These are phyloP conservation scores for Astrothelium macrocarpum DNA, from an alignment of 495 filamentous ascomycete species.

Conservation along the genomic window DNA sequence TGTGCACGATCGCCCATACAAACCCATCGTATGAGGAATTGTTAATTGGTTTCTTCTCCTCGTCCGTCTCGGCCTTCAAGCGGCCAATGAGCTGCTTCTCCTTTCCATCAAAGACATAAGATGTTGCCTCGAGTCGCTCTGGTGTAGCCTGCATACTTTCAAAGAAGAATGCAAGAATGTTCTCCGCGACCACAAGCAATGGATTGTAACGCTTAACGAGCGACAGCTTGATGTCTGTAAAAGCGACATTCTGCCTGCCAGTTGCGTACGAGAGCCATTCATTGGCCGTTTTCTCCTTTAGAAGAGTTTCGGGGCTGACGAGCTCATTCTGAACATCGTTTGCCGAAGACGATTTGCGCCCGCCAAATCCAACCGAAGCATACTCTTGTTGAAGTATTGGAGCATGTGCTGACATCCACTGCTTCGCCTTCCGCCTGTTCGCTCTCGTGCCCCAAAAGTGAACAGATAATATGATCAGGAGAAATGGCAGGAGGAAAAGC, in stretches of 20 bases:
- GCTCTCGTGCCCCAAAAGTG: constrained; percentile 74
- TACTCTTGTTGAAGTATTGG: constrained; percentile 70
- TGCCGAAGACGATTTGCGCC: constrained; percentile 31
- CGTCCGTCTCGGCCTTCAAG: constrained; percentile 39
- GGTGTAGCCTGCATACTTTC: constrained; percentile 57
- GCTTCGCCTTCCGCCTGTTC: constrained; percentile 69
- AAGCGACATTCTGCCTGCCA: constrained; percentile 86
- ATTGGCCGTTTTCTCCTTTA: constrained; percentile 75
- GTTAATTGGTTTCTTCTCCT: constrained; percentile 44
- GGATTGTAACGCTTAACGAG: constrained; percentile 89
- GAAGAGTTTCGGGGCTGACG: constrained; percentile 45
- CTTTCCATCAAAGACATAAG: constrained; percentile 85
- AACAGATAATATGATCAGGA: constrained; percentile 61
- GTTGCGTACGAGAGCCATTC: constrained; percentile 88
- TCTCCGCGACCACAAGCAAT: constrained; percentile 58
- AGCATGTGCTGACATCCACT: constrained; percentile 69
- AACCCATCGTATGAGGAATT: constrained; percentile 83
- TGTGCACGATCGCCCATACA: constrained; percentile 92
- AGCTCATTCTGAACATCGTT: constrained; percentile 28
- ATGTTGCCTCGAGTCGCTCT: constrained; percentile 62
- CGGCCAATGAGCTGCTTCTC: constrained; percentile 63
- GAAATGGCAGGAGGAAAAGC: constrained; percentile 65
- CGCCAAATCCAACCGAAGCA: constrained; percentile 73
- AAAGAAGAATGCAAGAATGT: constrained; percentile 62
- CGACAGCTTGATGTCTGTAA: constrained; percentile 71